Evolutionary conservation across 345 rosid genomes (phyloP).

Genomic region (Syzygium grande): DNA sequence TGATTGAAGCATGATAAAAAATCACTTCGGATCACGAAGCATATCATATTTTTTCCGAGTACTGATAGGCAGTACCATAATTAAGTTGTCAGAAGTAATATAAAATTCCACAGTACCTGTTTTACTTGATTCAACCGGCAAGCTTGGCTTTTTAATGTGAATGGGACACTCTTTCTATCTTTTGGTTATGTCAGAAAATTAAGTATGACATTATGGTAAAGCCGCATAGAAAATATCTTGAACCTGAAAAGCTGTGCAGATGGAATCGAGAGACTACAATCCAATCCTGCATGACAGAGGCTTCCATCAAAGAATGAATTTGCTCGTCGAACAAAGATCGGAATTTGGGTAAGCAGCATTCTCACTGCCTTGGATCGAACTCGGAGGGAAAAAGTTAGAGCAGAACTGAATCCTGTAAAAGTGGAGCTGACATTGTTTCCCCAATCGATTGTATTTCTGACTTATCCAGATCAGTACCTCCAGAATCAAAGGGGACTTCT

Average conservation of each 20-base stretch:
- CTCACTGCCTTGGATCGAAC: not conserved
- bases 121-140: not conserved
- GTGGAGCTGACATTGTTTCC: conserved; percentile 5
- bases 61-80: not conserved
- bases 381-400: not conserved
- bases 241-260: conserved; percentile 20
- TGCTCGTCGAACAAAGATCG: conserved; percentile 64
- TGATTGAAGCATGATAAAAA: not conserved
- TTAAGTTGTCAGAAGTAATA: not conserved
- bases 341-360: conserved; percentile 47
- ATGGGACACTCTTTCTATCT: not conserved
- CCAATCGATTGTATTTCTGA: conserved; percentile 3
- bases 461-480: conserved; percentile 12
- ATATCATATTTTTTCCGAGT: not conserved
- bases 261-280: conserved; percentile 61
- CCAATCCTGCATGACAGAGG: conserved; percentile 76
- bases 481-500: conserved; percentile 18
- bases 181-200: not conserved
- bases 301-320: conserved; percentile 69
- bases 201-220: not conserved
- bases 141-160: not conserved
- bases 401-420: not conserved
- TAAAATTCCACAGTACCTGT: not conserved
- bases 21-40: not conserved
- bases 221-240: not conserved